Base-by-base conservation (phyloP, 75 land plant genomes). In the Cunninghamia lanceolata region DNA sequence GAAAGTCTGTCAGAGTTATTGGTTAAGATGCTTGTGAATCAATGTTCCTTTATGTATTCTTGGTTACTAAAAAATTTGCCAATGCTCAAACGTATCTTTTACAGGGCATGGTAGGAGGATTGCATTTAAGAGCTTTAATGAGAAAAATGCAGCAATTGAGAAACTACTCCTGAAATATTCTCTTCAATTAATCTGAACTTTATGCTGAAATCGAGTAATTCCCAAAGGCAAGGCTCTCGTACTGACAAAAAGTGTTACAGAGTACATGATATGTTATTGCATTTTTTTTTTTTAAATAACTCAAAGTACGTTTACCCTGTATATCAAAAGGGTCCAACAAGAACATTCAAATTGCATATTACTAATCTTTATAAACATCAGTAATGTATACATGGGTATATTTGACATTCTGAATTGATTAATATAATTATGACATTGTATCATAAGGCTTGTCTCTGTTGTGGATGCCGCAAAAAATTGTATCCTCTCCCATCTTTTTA, bases 81-180 rank as follows among this genome's bases (percentile, higher is more conserved):
- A 50, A 46, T 50, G 7, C 83, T 40, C 45, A 17, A 78, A 42
- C 9, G 16, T 28, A 42, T 79, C 4, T 19, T 36, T 79, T 88
- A 63, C 93, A 93, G 94, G 94, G 52, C 94, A 93, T 86, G 94
- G 94, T 34, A 89, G 94, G 85, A 86, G 94, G 83, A 82, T 87
- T 13, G 25, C 87, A 50, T 93, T 87, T 66, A 85, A 83, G 84
- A 89, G 89, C 50, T 16, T 82, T 38, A 80, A 84, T 78, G 93
- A 92, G 63, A 92, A 89, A 71, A 90, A 93, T 83, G 75, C 84
- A 75, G 82, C 83, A 4, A 82, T 82, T 53, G 84, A 82, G 38
- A 82, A 82, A 82, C 84, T 82, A 19, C 84, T 82, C 84, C 52
- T 9, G 59, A 50, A 35, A 13, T 34, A 47, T 42, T 82, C 59